Base-by-base conservation (phyloP, 176 grass and related monocot genomes). In the Zoysia japonica region DNA sequence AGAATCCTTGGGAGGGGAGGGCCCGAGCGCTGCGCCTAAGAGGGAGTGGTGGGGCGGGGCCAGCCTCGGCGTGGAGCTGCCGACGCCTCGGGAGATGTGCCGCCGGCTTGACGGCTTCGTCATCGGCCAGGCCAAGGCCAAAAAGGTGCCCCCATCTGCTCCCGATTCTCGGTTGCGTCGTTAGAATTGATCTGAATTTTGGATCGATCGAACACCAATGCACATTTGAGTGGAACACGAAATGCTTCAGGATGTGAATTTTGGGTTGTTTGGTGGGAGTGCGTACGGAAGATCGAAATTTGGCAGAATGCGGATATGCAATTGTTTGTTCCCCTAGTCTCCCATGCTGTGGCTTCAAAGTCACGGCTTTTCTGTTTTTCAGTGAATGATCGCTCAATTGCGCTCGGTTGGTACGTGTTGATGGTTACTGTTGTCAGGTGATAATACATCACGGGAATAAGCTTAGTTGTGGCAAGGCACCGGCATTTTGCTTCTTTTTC, bases 81-180 rank as follows among this genome's bases (percentile, higher is more conserved):
- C 91, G 20, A 98, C 95, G 76, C 95, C 95, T 45, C 84, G 90
- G 90, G 95, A 98, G 95, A 93, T 94, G 81, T 94, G 87, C 61
- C 73, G 89, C 71, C 82, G 81, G 67, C 90, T 98, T 6, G 95
- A 98, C 28, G 91, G 89, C 49, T 98, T 98, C 87, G 88, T 98
- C 83, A 91, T 98, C 67, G 95, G 95, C 35, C 95, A 98, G 85
- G 77, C 85, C 11, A 86, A 78, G 61, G 92, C 95, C 40, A 98
- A 98, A 70, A 98, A 98, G 95, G 95, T 94, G 74, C 20, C 65
- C 63, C 65, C 9, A 41, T 86, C 37, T 82, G 39, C 40, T 67
- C 67, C 63, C 67, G 78, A 69, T 91, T 76, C 20, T 70, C 65
- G 0, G 37, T 28, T 42, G 37, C 50, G 41, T 61, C 16, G 20